Evolutionary conservation across 306 rosid genomes (phyloP).

Genomic region (Benincasa hispida): DNA sequence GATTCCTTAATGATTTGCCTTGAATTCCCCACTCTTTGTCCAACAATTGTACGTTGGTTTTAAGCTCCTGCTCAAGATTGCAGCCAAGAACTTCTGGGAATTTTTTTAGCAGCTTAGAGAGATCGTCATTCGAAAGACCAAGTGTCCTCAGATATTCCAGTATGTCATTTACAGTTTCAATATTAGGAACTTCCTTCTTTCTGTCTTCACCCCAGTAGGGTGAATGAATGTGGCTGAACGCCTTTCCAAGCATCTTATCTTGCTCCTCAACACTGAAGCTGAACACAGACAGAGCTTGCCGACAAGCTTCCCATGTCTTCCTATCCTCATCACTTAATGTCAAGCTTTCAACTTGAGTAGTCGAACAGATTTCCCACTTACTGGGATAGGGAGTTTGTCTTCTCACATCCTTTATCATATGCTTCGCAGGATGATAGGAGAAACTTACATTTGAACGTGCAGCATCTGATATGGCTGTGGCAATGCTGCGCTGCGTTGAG

Average conservation of each 20-base stretch:
- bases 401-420: conserved; percentile 17
- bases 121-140: conserved; percentile 65
- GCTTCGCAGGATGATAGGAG: conserved; percentile 18
- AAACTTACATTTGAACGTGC: neutral
- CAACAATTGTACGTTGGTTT: conserved; percentile 50
- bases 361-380: conserved; percentile 46
- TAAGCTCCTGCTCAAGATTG: conserved; percentile 54
- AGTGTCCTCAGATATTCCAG: conserved; percentile 61
- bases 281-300: conserved; percentile 38
- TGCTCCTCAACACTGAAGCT: conserved; percentile 55
- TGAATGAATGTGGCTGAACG: conserved; percentile 69
- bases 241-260: conserved; percentile 82
- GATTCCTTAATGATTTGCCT: conserved; percentile 64
- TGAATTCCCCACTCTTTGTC: conserved; percentile 65
- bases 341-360: conserved; percentile 32
- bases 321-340: conserved; percentile 38
- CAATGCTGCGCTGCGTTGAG: neutral
- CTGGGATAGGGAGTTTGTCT: conserved; percentile 19
- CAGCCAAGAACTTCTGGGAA: conserved; percentile 96
- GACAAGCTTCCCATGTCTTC: conserved; percentile 60
- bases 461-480: neutral
- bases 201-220: conserved; percentile 97
- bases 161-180: conserved; percentile 33
- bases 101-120: conserved; percentile 66
- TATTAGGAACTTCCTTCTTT: conserved; percentile 38